Percentiles rank a stretch among this genome's conserved stretches.
Conservation (phyloP, 169 alveolate genomes). For the Eimeria falciformis region DNA sequence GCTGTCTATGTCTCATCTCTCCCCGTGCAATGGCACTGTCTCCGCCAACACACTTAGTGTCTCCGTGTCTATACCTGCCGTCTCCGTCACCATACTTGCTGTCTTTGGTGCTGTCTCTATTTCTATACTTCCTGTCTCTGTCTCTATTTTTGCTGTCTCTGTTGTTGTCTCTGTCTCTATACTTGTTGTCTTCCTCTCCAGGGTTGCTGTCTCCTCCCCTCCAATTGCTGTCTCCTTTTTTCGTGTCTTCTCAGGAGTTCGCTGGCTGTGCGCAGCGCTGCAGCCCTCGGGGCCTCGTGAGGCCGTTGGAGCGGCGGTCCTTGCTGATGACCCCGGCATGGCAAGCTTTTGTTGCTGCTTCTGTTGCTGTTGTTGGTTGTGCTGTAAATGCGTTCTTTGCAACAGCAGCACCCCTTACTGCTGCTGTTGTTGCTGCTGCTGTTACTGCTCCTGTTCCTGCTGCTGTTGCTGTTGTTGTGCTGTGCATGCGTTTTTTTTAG, state of each 20-base stretch:
- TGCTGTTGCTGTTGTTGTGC: neutral
- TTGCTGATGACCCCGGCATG: slow-evolving; percentile 65
- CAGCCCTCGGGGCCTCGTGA: slow-evolving; percentile 11
- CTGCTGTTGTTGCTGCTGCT: neutral
- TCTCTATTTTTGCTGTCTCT: too few species aligned
- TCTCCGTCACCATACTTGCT: too few species aligned
- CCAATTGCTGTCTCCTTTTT: neutral
- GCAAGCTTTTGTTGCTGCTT: slow-evolving; percentile 10
- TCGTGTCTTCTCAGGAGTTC: slow-evolving; percentile 32
- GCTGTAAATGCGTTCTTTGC: neutral
- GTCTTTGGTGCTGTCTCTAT: too few species aligned
- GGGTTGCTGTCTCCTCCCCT: too few species aligned
- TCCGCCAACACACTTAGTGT: too few species aligned
- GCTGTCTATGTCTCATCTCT: too few species aligned
- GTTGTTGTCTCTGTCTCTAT: neutral
- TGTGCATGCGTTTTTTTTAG: neutral
- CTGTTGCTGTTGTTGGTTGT: slow-evolving; percentile 24
- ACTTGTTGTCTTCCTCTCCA: neutral
- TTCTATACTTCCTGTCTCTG: too few species aligned
- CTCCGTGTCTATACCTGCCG: too few species aligned
- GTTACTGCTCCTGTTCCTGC: slow-evolving; percentile 6
- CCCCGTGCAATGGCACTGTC: too few species aligned
- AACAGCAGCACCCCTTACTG: neutral
- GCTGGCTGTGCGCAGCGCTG: slow-evolving; percentile 68
- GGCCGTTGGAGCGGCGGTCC: slow-evolving; percentile 43